These are phyloP conservation scores for Mycena olivaceomarginata DNA, from an alignment of 768 basidiomycete genomes.

Conservation along the genomic window DNA sequence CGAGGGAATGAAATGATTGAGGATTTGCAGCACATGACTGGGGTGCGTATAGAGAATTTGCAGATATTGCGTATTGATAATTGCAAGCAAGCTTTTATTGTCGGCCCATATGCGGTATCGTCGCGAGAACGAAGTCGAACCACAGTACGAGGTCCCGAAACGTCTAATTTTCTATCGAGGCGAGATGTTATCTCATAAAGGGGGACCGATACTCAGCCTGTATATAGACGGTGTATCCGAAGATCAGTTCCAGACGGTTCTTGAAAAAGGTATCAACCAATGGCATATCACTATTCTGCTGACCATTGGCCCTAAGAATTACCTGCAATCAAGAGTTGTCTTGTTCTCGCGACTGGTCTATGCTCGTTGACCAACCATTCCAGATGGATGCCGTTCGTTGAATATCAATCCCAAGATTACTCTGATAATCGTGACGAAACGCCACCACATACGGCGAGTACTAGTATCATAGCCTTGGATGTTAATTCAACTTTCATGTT, in stretches of 20 bases:
- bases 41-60: conserved; percentile 58
- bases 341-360: conserved; percentile 51
- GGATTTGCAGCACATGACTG: conserved; percentile 79
- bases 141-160: conserved; percentile 64
- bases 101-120: conserved; percentile 76
- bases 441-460: conserved; percentile 76
- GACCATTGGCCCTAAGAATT: conserved; percentile 67
- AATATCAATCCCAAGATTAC: conserved; percentile 82
- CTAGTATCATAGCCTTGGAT: neutral
- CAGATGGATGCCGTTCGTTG: conserved; percentile 78
- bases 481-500: neutral
- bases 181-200: conserved; percentile 51
- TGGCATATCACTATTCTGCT: conserved; percentile 34
- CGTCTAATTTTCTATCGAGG: conserved; percentile 88
- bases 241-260: conserved; percentile 69
- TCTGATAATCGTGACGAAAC: conserved; percentile 86
- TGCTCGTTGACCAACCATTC: neutral
- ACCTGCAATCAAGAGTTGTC: conserved; percentile 71
- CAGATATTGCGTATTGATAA: neutral
- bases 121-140: conserved; percentile 63
- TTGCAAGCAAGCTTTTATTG: conserved; percentile 71
- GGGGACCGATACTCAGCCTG: conserved; percentile 46
- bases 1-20: conserved; percentile 87
- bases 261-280: conserved; percentile 70
- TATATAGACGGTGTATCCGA: conserved; percentile 72